phyloP scores from a whole-genome alignment of 306 rosid genomes.

The Cicer arietinum region DNA sequence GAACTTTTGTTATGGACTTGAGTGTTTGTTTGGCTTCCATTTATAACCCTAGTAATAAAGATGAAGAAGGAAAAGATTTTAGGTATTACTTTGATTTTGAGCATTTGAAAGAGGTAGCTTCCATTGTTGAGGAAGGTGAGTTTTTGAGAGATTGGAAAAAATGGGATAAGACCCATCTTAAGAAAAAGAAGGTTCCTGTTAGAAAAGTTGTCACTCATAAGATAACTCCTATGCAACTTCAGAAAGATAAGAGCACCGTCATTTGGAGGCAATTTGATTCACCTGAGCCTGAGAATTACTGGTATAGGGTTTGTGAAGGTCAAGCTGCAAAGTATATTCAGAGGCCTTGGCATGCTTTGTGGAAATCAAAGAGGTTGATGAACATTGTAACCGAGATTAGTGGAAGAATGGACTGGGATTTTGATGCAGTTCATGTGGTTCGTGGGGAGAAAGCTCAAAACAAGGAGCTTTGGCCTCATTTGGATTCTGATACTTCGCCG shows the following conservation, averaged over 20 bases:
- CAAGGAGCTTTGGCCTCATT: conserved; percentile 91
- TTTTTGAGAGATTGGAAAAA: conserved; percentile 85
- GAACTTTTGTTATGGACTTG: conserved; percentile 97
- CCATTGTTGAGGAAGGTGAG: conserved; percentile 89
- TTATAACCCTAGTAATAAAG: conserved; percentile 75
- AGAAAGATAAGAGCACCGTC: conserved; percentile 73
- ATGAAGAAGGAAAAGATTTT: conserved; percentile 94
- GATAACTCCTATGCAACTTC: conserved; percentile 83
- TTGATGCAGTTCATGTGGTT: conserved; percentile 89
- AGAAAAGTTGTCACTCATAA: conserved; percentile 75
- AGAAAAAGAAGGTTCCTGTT: conserved; percentile 69
- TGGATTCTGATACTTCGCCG: conserved; percentile 87
- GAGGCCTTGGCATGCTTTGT: conserved; percentile 95
- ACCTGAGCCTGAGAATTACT: conserved; percentile 93
- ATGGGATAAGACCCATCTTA: conserved; percentile 73
- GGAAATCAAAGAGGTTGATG: conserved; percentile 99
- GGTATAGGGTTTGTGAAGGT: conserved; percentile 98
- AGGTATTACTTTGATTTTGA: conserved; percentile 95
- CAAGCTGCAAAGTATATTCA: conserved; percentile 81
- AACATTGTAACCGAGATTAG: conserved; percentile 89
- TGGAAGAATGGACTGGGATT: conserved; percentile 97
- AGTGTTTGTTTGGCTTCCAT: conserved; percentile 72
- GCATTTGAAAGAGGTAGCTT: conserved; percentile 87
- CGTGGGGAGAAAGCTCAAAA: conserved; percentile 92
- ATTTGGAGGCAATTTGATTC: conserved; percentile 91